Evolutionary conservation across 345 rosid genomes (phyloP).

Genomic region (Garcia nutans): DNA sequence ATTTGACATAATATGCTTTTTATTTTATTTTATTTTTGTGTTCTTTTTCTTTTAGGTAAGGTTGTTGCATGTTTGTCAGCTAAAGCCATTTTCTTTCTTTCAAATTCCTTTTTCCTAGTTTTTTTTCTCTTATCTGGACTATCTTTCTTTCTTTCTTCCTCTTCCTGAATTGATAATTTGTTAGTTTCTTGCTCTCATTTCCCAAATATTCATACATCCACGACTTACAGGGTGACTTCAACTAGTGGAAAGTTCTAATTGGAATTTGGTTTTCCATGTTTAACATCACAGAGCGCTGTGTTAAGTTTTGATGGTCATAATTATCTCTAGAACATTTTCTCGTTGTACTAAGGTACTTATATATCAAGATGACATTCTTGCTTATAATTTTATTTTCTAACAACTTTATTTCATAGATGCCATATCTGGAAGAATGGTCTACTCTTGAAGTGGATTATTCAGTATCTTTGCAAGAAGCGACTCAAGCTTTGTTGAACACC

Average conservation of each 20-base stretch:
- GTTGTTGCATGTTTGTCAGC: background rate
- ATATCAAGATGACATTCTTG: background rate
- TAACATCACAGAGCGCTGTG: background rate
- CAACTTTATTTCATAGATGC: constrained; percentile 47
- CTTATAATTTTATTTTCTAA: background rate
- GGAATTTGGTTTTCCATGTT: background rate
- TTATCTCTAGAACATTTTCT: background rate
- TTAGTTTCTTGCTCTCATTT: background rate
- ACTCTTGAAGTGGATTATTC: constrained; percentile 52
- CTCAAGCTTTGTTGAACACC: constrained; percentile 56
- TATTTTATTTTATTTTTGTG: too few species aligned
- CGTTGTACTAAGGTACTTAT: background rate
- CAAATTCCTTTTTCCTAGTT: background rate
- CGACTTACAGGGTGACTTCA: background rate
- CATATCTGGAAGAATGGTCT: constrained; percentile 71
- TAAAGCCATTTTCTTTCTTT: background rate
- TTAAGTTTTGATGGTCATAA: background rate
- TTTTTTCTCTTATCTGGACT: background rate
- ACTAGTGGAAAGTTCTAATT: background rate
- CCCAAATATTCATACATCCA: background rate
- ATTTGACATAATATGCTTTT: too few species aligned
- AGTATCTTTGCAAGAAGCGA: constrained; percentile 53
- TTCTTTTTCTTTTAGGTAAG: background rate
- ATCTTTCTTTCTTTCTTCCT: too few species aligned
- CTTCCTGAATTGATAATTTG: background rate